Conservation (phyloP, 345 rosid genomes). For the Melaleuca quinquenervia region DNA sequence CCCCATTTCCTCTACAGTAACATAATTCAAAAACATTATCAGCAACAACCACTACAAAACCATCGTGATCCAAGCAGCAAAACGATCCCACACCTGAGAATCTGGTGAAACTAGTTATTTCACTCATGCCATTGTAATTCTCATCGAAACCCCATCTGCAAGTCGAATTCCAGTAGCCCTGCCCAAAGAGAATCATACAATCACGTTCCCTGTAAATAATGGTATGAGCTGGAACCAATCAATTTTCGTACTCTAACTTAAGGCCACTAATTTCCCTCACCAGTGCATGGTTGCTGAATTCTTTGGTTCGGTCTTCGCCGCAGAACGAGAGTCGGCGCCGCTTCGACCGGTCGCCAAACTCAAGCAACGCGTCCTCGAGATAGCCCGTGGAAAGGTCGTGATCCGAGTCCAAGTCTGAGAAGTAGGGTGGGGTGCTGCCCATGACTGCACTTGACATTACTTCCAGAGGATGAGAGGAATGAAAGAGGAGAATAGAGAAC, state of each 20-base stretch:
- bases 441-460: slow-evolving; percentile 18
- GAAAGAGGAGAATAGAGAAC: neutral
- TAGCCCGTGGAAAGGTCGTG: slow-evolving; percentile 74
- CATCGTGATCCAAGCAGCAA: neutral
- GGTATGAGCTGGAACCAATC: neutral
- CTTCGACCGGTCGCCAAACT: slow-evolving; percentile 56
- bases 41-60: neutral
- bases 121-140: slow-evolving; percentile 42
- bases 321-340: slow-evolving; percentile 40
- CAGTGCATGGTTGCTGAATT: neutral
- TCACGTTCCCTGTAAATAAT: neutral
- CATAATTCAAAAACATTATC: neutral
- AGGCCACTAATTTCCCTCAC: neutral
- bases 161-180: slow-evolving; percentile 44
- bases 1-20: neutral
- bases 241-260: neutral
- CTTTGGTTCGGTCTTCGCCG: neutral
- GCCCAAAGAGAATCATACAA: slow-evolving; percentile 2
- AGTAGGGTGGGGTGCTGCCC: slow-evolving; percentile 14
- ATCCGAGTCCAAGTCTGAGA: slow-evolving; percentile 28
- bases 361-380: slow-evolving; percentile 72
- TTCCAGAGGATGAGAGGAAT: neutral
- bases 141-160: slow-evolving; percentile 43
- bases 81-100: slow-evolving; percentile 24
- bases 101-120: slow-evolving; percentile 9